Base-by-base conservation (phyloP, 106 monocot genomes). In the Hemerocallis citrina region DNA sequence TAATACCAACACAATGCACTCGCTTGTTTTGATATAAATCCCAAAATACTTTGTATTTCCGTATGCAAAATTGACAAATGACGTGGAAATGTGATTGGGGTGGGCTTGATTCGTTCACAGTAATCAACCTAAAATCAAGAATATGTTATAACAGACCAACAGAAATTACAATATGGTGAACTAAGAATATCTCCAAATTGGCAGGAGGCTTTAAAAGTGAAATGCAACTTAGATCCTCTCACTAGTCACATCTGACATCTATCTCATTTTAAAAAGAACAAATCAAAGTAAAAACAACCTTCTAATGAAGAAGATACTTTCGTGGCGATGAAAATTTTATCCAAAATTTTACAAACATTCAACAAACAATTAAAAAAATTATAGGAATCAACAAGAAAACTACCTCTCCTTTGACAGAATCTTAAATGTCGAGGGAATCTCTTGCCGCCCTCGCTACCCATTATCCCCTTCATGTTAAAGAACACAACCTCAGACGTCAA, bases 371-470 rank as follows among this genome's bases (percentile, higher is more conserved):
- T 28, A 50, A 25, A 63, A 25, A 24, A 1, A 34, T 29, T n/a
- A 5, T 21, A 35, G 1, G 3, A 37, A n/a, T 64, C 14, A 30
- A 19, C 11, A 28, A 58, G 13, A 0, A 29, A 25, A 3, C 9
- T 59, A 72, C 76, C 72, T 77, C 57, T 46, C 67, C 44, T 43
- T 52, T 55, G 57, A 58, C 25, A 33, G 43, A 41, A 52, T 34
- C 46, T 60, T 5, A 51, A 64, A 27, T 60, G 59, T 22, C 62
- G 34, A 22, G 42, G 49, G 36, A 58, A 74, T 65, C 51, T 74
- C n/a, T 51, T 17, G 67, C 69, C 48, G 41, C 32, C 58, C 21
- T 21, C 31, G 5, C 15, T 19, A 5, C 15, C 10, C n/a, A 33
- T 31, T 0, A 52, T 40, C 17, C n/a, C 33, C 1, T 33, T 35